phyloP scores from a whole-genome alignment of 2,329 filamentous ascomycete genomes.

The Apiospora saccharicola region DNA sequence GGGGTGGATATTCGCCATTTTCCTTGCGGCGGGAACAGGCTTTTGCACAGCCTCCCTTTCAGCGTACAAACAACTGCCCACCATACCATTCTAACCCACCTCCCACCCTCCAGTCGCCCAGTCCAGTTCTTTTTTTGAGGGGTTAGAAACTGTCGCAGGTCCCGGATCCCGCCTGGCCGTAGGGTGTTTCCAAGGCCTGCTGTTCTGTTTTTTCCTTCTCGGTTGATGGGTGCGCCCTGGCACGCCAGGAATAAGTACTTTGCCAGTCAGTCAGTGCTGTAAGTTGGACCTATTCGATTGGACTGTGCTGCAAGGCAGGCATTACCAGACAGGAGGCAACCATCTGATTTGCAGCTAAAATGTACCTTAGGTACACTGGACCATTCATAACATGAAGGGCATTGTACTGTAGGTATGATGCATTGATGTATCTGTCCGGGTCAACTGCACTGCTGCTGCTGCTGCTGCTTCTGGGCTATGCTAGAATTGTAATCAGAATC shows the following conservation, averaged over 20 bases:
- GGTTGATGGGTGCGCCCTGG: not conserved
- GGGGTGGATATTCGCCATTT: conserved; percentile 15
- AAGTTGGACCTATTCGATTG: not conserved
- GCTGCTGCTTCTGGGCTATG: not conserved
- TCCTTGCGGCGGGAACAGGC: not conserved
- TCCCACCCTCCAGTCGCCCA: conserved; percentile 8
- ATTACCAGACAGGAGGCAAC: too few species aligned
- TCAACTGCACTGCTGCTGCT: not conserved
- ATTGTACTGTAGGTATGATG: too few species aligned
- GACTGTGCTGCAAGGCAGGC: not conserved
- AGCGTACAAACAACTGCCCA: conserved; percentile 10
- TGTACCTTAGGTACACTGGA: too few species aligned
- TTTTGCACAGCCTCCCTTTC: conserved; percentile 19
- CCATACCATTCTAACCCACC: not conserved
- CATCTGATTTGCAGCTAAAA: too few species aligned
- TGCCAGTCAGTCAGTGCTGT: not conserved
- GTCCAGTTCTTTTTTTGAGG: conserved; percentile 7
- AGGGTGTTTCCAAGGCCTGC: conserved; percentile 20
- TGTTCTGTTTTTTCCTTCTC: not conserved
- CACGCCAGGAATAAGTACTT: not conserved
- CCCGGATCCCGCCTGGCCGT: conserved; percentile 8
- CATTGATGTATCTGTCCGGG: not conserved
- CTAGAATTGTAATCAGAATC: not conserved
- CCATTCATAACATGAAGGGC: not conserved
- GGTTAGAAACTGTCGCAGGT: conserved; percentile 7